Conservation (phyloP, 1,284 basidiomycete genomes). For the Lentinula novae-zelandiae region DNA sequence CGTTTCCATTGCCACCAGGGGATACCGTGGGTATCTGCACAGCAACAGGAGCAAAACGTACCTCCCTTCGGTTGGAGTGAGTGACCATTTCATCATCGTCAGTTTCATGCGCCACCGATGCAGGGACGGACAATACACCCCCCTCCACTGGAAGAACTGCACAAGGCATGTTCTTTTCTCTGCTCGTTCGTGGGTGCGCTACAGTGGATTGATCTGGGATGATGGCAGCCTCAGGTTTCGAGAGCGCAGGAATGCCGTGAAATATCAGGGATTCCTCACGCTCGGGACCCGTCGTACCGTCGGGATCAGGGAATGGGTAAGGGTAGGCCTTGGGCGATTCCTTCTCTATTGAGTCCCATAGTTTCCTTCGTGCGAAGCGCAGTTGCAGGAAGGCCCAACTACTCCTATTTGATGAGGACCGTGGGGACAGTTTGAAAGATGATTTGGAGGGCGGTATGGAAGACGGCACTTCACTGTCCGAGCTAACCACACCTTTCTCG, state of each 20-base stretch:
- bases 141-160: background rate
- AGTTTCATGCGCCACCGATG: constrained; percentile 6
- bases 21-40: background rate
- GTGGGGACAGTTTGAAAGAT: background rate
- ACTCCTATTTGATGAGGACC: background rate
- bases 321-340: background rate
- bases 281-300: background rate
- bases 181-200: background rate
- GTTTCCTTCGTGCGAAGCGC: background rate
- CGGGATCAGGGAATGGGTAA: background rate
- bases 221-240: background rate
- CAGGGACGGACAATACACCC: background rate
- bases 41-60: constrained; percentile 23
- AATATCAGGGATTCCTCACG: background rate
- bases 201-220: background rate
- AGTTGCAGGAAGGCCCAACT: background rate
- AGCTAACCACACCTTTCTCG: background rate
- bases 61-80: constrained; percentile 20
- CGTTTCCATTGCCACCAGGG: background rate
- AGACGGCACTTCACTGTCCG: background rate
- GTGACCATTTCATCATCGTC: constrained; percentile 15
- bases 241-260: constrained; percentile 1
- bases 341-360: background rate
- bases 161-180: background rate
- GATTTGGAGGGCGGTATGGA: background rate